Conservation (phyloP, 768 basidiomycete species). For the Phaeolepiota aurea region DNA sequence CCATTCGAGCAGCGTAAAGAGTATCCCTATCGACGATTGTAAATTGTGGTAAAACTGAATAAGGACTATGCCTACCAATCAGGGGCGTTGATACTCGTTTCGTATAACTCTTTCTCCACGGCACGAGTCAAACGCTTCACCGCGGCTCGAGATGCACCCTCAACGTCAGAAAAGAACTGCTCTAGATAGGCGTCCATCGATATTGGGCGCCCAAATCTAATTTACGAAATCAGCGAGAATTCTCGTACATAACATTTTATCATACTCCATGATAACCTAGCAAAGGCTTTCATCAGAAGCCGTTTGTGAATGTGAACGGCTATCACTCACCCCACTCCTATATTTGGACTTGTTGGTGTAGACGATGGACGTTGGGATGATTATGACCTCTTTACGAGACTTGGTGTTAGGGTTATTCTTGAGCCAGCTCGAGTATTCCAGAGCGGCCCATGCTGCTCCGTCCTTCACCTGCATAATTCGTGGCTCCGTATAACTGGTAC, state of each 20-base stretch:
- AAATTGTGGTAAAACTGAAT: slow-evolving; percentile 1
- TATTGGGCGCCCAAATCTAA: slow-evolving; percentile 80
- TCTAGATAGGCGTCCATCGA: slow-evolving; percentile 63
- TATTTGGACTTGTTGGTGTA: slow-evolving; percentile 97
- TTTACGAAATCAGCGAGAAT: background rate
- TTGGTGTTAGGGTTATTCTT: slow-evolving; percentile 42
- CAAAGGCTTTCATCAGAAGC: slow-evolving; percentile 1
- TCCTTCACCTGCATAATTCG: slow-evolving; percentile 90
- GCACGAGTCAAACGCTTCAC: slow-evolving; percentile 79
- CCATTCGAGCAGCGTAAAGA: slow-evolving; percentile 85
- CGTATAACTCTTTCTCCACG: slow-evolving; percentile 63
- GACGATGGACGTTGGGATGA: slow-evolving; percentile 83
- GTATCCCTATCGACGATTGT: slow-evolving; percentile 58
- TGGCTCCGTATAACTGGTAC: slow-evolving; percentile 90
- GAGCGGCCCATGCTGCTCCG: slow-evolving; percentile 89
- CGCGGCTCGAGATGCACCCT: slow-evolving; percentile 65
- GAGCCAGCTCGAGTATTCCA: slow-evolving; percentile 85
- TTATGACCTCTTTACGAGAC: slow-evolving; percentile 38
- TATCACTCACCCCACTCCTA: slow-evolving; percentile 76
- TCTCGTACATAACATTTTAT: too few species aligned
- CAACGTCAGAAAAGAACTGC: slow-evolving; percentile 64
- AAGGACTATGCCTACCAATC: slow-evolving; percentile 66
- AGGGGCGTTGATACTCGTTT: slow-evolving; percentile 82
- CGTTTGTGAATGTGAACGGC: slow-evolving; percentile 8
- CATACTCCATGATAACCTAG: slow-evolving; percentile 71